Evolutionary conservation across 176 grass and related monocot genomes (phyloP).

Genomic region (Lolium perenne): DNA sequence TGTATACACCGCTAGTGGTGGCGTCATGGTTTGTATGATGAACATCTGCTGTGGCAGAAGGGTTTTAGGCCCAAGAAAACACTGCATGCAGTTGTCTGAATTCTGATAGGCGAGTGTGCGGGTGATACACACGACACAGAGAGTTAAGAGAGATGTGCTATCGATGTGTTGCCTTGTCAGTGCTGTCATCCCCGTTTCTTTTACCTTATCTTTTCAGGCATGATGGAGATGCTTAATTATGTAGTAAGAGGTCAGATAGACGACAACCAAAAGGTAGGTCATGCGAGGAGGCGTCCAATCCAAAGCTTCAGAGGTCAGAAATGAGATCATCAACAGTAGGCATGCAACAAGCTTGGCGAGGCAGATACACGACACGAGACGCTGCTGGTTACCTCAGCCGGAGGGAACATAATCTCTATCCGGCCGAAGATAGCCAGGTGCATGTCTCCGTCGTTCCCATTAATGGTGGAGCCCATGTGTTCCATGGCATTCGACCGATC

Average conservation of each 20-base stretch:
- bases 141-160: too few species aligned
- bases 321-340: not conserved
- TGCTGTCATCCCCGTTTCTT: not conserved
- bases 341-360: too few species aligned
- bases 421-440: not conserved
- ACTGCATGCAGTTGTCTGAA: not conserved
- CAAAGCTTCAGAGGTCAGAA: not conserved
- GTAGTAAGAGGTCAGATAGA: not conserved
- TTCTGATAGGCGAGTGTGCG: too few species aligned
- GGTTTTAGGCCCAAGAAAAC: not conserved
- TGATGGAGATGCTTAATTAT: not conserved
- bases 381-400: conserved; percentile 27
- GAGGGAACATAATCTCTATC: conserved; percentile 41
- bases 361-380: not conserved
- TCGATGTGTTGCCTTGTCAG: not conserved
- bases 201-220: not conserved
- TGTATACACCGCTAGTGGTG: not conserved
- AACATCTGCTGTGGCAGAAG: not conserved
- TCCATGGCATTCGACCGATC: not conserved
- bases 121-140: too few species aligned
- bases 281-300: not conserved
- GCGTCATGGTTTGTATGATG: not conserved
- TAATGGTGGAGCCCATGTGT: conserved; percentile 36
- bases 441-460: conserved; percentile 28
- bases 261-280: not conserved